Evolutionary conservation across 2,329 filamentous ascomycete species (phyloP).

Genomic region (Ceratocystis smalleyi): DNA sequence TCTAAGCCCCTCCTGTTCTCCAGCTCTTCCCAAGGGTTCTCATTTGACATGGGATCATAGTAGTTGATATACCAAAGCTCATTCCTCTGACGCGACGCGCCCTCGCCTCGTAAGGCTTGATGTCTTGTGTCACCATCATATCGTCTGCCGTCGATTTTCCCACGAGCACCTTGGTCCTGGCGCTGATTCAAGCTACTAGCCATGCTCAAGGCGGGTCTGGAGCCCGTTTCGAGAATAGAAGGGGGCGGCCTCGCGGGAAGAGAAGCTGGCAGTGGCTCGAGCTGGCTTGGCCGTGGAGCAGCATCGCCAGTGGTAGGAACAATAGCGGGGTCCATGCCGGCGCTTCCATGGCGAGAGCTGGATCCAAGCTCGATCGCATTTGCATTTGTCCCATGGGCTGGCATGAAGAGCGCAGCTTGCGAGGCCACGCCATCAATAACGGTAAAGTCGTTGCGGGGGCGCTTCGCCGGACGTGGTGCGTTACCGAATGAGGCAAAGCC

Average conservation of each 20-base stretch:
- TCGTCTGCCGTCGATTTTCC: neutral
- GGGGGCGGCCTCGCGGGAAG: neutral
- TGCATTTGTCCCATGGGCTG: neutral
- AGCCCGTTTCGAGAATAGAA: neutral
- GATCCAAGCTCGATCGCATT: neutral
- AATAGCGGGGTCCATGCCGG: neutral
- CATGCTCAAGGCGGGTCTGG: neutral
- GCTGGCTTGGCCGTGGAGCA: neutral
- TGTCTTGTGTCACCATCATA: neutral
- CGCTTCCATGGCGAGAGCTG: neutral
- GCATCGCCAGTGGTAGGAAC: neutral
- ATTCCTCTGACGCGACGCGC: conserved; percentile 12
- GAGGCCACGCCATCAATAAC: conserved; percentile 2
- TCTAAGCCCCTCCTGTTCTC: conserved; percentile 33
- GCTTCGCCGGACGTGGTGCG: conserved; percentile 43
- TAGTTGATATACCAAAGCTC: conserved; percentile 47
- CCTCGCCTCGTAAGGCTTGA: neutral
- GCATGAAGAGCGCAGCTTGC: neutral
- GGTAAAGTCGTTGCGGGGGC: conserved; percentile 28
- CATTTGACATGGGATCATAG: conserved; percentile 52
- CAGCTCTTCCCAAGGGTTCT: conserved; percentile 54
- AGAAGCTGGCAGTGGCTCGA: neutral
- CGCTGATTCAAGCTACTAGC: neutral
- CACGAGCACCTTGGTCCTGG: neutral
- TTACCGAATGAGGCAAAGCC: conserved; percentile 58